A percentile compares a stretch with the other conserved stretches of the same genome.
These are phyloP conservation scores for Sarocladiaceae sp. DNA, from an alignment of 2,329 filamentous ascomycete species.

Conservation along the genomic window DNA sequence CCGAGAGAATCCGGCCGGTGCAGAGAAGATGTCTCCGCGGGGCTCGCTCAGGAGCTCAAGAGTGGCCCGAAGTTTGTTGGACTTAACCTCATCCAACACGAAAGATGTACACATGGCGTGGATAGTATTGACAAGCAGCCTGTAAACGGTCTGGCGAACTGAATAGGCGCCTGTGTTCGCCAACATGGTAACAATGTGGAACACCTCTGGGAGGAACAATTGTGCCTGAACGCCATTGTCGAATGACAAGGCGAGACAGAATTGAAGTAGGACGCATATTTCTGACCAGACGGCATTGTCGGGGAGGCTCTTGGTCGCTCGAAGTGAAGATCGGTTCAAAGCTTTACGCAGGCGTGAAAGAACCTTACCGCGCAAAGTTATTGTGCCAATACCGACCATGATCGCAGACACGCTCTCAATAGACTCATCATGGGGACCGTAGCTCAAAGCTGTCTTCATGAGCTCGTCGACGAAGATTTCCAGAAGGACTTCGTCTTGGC, in stretches of 20 bases:
- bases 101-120: conserved; percentile 64
- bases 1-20: conserved; percentile 35
- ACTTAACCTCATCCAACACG: conserved; percentile 50
- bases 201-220: conserved; percentile 61
- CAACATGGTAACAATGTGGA: conserved; percentile 65
- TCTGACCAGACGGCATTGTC: conserved; percentile 66
- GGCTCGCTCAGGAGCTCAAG: conserved; percentile 55
- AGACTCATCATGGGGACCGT: conserved; percentile 51
- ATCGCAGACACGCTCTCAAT: conserved; percentile 57
- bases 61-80: conserved; percentile 48
- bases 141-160: conserved; percentile 53
- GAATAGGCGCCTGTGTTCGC: conserved; percentile 56
- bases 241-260: conserved; percentile 61
- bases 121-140: conserved; percentile 59
- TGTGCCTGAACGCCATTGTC: conserved; percentile 62
- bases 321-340: conserved; percentile 58
- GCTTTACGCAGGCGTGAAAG: conserved; percentile 61
- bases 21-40: conserved; percentile 50
- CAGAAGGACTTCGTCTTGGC: conserved; percentile 56
- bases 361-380: conserved; percentile 59
- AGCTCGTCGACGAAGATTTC: conserved; percentile 64
- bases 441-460: conserved; percentile 53
- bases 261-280: conserved; percentile 59
- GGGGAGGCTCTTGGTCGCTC: conserved; percentile 58
- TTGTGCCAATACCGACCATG: conserved; percentile 55